Evolutionary conservation across 441 rosid genomes (phyloP).

Genomic region (Euphorbia celastroides): DNA sequence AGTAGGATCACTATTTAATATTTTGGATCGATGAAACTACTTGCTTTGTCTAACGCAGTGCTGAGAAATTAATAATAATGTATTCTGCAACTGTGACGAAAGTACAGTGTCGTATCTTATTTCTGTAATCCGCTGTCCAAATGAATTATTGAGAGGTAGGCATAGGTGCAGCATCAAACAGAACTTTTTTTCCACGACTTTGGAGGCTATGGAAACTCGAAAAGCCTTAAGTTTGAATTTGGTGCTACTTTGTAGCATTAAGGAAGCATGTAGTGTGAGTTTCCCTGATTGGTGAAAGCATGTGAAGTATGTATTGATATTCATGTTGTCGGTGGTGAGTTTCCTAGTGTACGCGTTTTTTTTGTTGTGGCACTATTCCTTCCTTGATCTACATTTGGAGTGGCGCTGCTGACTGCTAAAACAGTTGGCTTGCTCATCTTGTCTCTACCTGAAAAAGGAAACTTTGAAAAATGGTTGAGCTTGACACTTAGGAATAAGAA

Average conservation of each 20-base stretch:
- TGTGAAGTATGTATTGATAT: not conserved
- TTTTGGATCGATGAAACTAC: too few relatives aligned
- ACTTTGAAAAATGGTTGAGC: not conserved
- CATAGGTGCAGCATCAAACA: not conserved
- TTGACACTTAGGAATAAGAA: too few relatives aligned
- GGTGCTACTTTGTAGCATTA: not conserved
- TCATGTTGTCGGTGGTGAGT: not conserved
- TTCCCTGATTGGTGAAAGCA: not conserved
- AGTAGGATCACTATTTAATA: too few relatives aligned
- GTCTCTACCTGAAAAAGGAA: not conserved
- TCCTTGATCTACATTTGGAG: not conserved
- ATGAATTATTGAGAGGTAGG: not conserved
- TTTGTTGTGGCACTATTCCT: not conserved
- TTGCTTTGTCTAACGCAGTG: too few relatives aligned
- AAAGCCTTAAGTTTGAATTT: not conserved
- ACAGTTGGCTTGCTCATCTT: too few relatives aligned
- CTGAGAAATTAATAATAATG: too few relatives aligned
- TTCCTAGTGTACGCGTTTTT: not conserved
- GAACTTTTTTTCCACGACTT: not conserved
- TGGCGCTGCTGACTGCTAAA: not conserved
- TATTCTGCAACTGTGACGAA: too few relatives aligned
- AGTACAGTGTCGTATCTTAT: not conserved
- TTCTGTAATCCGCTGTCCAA: not conserved
- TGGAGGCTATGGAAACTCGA: not conserved
- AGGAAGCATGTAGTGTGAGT: not conserved